Base-by-base conservation (phyloP, 176 grass and related monocot species). In the Carex littledalei region DNA sequence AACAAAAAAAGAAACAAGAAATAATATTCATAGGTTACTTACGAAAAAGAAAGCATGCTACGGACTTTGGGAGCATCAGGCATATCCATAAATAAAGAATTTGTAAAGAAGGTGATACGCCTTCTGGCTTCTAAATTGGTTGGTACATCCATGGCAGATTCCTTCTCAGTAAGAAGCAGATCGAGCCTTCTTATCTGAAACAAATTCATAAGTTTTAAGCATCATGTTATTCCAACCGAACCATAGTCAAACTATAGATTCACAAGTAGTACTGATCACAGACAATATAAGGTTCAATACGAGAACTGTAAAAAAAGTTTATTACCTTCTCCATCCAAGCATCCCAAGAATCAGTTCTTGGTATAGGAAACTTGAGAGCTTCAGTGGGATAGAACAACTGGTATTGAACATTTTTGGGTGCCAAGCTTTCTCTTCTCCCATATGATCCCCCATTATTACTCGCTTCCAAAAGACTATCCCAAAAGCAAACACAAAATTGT, bases 11-110 rank as follows among this genome's bases (percentile, higher is more conserved):
- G 9, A 80, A 61, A 39, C 26, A 11, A 8, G 58, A 55, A 21
- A 17, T 6, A 29, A 31, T 39, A 39, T 39, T 39, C 37, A 39
- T 39, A 39, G 65, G 85, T 67, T 57, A 90, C 92, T 93, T 91
- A 98, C 95, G 95, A 94, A 86, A 98, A 98, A 35, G 95, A 91
- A 87, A 98, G 85, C 91, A 94, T 98, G 74, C 87, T 90, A 88
- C 88, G 93, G 31, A 94, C 95, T 94, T 98, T 94, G 81, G 95
- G 95, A 81, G 92, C 92, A 91, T 91, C 86, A 88, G 94, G 94
- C 94, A 97, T 97, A 85, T 94, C 89, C 94, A 97, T 97, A 92
- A 97, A 97, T 82, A 97, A 88, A 59, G 94, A 97, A 86, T 97
- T 97, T 34, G 89, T 94, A 70, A 97, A 97, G 88, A 94, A 97